These are phyloP conservation scores for Escovopsis sp. DNA, from an alignment of 2,329 filamentous ascomycete species.

Conservation along the genomic window DNA sequence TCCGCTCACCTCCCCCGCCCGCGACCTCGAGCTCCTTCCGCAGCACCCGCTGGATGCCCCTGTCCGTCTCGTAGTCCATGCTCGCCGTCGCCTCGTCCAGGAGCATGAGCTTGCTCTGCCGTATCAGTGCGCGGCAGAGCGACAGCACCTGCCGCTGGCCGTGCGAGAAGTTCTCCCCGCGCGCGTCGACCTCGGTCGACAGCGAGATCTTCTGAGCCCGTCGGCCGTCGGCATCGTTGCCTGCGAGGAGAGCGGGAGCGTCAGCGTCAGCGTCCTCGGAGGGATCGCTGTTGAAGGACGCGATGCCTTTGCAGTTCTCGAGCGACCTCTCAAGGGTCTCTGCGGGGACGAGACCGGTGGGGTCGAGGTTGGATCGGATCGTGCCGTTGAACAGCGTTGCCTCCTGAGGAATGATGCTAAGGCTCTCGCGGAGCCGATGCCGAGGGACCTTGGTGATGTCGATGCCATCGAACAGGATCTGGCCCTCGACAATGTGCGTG, in stretches of 20 bases:
- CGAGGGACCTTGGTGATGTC: constrained; percentile 39
- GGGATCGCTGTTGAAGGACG: constrained; percentile 30
- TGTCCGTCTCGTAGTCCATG: constrained; percentile 44
- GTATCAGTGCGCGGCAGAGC: constrained; percentile 40
- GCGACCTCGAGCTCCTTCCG: constrained; percentile 27
- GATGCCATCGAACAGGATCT: constrained; percentile 40
- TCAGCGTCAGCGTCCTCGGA: constrained; percentile 15
- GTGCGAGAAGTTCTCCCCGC: constrained; percentile 41
- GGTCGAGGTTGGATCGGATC: constrained; percentile 46
- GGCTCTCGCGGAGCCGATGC: constrained; percentile 33
- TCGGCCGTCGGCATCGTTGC: constrained; percentile 9
- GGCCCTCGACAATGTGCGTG: constrained; percentile 34
- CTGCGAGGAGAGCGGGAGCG: not conserved
- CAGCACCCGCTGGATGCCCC: constrained; percentile 38
- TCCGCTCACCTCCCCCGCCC: constrained; percentile 25
- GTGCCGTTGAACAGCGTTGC: constrained; percentile 41
- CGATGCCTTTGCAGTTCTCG: constrained; percentile 45
- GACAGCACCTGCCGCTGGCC: constrained; percentile 44
- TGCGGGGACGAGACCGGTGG: constrained; percentile 41
- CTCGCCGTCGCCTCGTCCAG: constrained; percentile 45
- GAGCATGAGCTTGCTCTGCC: constrained; percentile 39
- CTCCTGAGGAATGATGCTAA: constrained; percentile 46
- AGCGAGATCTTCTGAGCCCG: constrained; percentile 19
- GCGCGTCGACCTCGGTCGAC: constrained; percentile 33
- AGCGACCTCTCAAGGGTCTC: constrained; percentile 43